Percentiles rank a stretch among this genome's conserved stretches.
These are phyloP conservation scores for Saccharomycopsis selenospora DNA, from an alignment of 805 yeast genomes.

Conservation along the genomic window DNA sequence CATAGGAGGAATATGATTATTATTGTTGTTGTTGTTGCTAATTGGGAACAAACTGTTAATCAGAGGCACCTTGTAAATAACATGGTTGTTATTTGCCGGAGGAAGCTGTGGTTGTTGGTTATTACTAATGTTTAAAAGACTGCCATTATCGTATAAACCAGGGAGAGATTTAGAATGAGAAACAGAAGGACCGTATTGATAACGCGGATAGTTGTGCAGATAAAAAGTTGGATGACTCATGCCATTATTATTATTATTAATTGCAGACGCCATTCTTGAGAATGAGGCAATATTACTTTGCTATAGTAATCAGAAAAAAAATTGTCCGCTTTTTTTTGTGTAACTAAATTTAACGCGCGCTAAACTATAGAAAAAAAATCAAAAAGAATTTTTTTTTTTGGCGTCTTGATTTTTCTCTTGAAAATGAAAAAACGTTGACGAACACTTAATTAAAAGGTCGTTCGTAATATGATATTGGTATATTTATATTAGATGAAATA, in stretches of 20 bases:
- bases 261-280: not conserved
- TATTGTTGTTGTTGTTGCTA: constrained; percentile 16
- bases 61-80: constrained; percentile 14
- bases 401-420: not conserved
- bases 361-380: not conserved
- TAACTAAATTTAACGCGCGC: too few species aligned
- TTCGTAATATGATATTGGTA: too few species aligned
- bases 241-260: too few species aligned
- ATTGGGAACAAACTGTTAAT: constrained; percentile 4
- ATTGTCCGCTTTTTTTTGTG: too few species aligned
- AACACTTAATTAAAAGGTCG: constrained; percentile 3
- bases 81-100: not conserved
- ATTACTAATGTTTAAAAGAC: not conserved
- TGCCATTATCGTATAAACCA: too few species aligned
- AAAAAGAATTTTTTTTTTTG: not conserved
- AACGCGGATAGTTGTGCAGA: too few species aligned
- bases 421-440: not conserved
- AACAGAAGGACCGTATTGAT: too few species aligned
- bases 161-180: too few species aligned
- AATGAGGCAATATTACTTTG: too few species aligned
- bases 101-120: not conserved
- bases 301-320: too few species aligned
- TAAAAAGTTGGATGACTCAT: too few species aligned
- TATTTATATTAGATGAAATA: too few species aligned
- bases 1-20: not conserved